Evolutionary conservation across 2,329 filamentous ascomycete species (phyloP), one percentile per base, ranked within the genome.

Genomic region (Exserohilum turcica): DNA sequence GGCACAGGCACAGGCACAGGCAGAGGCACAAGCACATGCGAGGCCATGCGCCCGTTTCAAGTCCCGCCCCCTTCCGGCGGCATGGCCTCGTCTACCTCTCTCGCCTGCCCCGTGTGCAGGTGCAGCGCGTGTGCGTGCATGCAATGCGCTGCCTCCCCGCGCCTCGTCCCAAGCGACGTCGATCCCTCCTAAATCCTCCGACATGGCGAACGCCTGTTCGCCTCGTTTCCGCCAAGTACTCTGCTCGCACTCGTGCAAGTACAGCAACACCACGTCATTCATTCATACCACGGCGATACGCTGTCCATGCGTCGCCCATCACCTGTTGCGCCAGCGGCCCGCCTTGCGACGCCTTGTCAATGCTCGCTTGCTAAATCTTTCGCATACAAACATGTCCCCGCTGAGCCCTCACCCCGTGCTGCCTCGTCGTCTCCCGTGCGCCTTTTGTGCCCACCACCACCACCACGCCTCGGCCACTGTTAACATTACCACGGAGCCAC

Each of bases 141-240:
- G 19, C 16, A 16, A 9, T n/a, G 6, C 7, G 32, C 32, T 16
- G 9, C 15, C 32, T 16, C 16, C 32, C 32, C 32, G 32, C n/a
- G 5, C 32, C 32, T 35, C 21, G 12, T 12, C 19, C 13, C 42
- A 44, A 47, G 29, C 50, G 50, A 48, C 18, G 52, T 40, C 47
- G 52, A 54, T 54, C 52, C 4, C 21, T 2, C 36, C 13, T 27
- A 46, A 49, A 46, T 51, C 31, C 47, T 54, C 52, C 47, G 51
- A 50, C 19, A 38, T 18, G 15, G 47, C 35, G 51, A 51, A 54
- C 51, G 12, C 43, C 21, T 48, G 48, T 48, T 52, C 43, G 35
- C 45, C 35, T 12, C 42, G 21, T 27, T 44, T 24, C 16, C 16
- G 6, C n/a, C 9, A 15, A 5, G 18, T 19, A n/a, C 28, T 21